Percentiles rank a stretch among this genome's conserved stretches.
Conservation (phyloP, 495 filamentous ascomycete genomes). For the Penicillium pulvis region DNA sequence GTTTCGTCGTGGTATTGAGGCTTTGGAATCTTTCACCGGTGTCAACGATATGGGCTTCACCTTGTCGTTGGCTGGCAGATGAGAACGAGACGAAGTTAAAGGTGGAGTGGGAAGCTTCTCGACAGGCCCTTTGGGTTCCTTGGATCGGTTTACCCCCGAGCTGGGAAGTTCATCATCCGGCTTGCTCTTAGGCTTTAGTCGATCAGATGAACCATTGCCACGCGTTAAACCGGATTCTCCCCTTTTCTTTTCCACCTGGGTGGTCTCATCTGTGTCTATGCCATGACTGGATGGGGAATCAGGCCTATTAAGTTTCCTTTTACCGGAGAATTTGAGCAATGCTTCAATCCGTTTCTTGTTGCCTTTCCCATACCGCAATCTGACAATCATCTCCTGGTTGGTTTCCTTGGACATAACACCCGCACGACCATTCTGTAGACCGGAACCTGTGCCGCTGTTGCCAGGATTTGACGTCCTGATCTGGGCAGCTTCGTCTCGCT, state of each 20-base stretch:
- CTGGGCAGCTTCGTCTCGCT: conserved; percentile 13
- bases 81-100: conserved; percentile 6
- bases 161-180: conserved; percentile 19
- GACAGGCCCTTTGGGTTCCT: conserved; percentile 23
- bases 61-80: conserved; percentile 28
- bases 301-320: conserved; percentile 33
- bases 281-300: conserved; percentile 32
- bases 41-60: conserved; percentile 30
- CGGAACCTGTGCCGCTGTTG: conserved; percentile 15
- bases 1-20: conserved; percentile 25
- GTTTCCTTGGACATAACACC: conserved; percentile 15
- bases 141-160: conserved; percentile 17
- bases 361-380: conserved; percentile 42
- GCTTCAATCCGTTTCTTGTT: conserved; percentile 48
- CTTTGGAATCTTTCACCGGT: conserved; percentile 36
- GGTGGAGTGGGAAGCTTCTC: conserved; percentile 35
- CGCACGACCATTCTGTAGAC: conserved; percentile 9
- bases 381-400: conserved; percentile 30
- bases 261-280: conserved; percentile 24
- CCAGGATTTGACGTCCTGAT: conserved; percentile 7
- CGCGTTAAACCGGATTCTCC: conserved; percentile 9
- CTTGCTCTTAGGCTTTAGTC: conserved; percentile 25
- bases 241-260: conserved; percentile 20
- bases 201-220: conserved; percentile 12
- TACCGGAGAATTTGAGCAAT: conserved; percentile 46